These are phyloP conservation scores for Gossypioides kirkii DNA, from an alignment of 345 rosid genomes.

Conservation along the genomic window DNA sequence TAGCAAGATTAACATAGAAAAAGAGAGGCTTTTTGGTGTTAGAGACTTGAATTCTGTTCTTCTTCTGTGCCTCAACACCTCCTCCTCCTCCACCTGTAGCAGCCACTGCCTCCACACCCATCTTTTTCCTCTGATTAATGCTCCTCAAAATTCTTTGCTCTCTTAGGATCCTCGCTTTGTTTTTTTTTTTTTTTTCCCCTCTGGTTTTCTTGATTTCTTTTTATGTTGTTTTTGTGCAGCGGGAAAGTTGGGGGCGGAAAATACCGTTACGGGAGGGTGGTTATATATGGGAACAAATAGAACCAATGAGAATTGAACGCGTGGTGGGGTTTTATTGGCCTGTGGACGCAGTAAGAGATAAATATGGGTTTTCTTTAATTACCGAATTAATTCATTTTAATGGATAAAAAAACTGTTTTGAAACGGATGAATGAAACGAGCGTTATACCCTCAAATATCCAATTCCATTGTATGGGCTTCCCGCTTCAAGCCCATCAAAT, in stretches of 20 bases:
- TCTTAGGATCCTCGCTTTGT: not conserved
- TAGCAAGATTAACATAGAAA: conserved; percentile 67
- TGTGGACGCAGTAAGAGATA: conserved; percentile 12
- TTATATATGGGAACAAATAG: not conserved
- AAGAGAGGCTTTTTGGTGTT: conserved; percentile 63
- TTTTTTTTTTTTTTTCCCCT: not conserved
- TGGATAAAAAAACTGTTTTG: no score
- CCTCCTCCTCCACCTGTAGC: conserved; percentile 12
- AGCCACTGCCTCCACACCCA: conserved; percentile 1
- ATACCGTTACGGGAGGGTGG: conserved; percentile 12
- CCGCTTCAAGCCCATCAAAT: not conserved
- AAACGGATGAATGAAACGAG: not conserved
- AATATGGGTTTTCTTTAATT: not conserved
- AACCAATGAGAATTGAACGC: not conserved
- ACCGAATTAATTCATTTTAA: no score
- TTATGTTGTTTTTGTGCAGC: not conserved
- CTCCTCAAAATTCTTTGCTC: not conserved
- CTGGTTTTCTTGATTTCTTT: not conserved
- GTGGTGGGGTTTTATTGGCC: conserved; percentile 1
- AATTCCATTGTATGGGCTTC: not conserved
- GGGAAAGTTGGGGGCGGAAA: conserved; percentile 16
- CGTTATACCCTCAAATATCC: not conserved
- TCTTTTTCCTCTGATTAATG: not conserved
- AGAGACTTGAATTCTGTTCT: conserved; percentile 61
- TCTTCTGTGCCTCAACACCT: conserved; percentile 39